Evolutionary conservation across 1,139 yeast species (phyloP), one percentile per base, ranked within the genome.

Genomic region (Geotrichum klebahnii): DNA sequence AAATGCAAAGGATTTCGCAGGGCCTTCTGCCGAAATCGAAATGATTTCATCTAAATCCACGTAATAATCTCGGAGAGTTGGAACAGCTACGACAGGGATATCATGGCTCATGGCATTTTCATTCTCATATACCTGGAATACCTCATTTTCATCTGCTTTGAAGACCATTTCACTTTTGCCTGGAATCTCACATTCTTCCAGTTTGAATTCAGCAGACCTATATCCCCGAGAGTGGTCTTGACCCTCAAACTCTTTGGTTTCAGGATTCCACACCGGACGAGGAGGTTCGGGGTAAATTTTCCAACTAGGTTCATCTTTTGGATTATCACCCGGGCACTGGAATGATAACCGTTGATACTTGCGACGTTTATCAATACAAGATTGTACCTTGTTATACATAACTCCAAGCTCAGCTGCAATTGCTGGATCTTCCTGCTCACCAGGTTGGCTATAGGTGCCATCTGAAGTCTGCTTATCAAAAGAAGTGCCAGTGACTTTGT

Each of bases 1-100:
- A 68, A 88, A 94, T 0, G 98, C 96, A 75, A 92, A 94, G 9
- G 96, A 86, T 67, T 94, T 94, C n/a, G 95, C 79, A 2, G 98
- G 98, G 0, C 98, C 99, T 66, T 90, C 97, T 2, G 94, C 82
- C 3, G 96, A 84, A 50, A 88, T 77, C 20, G 75, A 70, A 26
- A 79, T 78, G 57, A 92, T 79, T 51, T 74, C 78, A 51, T 84
- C 92, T 63, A 90, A 70, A 65, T 92, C 98, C 59, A 79, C 69
- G 67, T 87, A 92, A 67, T 84, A 94, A 42, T 92, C 97, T 51
- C 79, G 77, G 53, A 94, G 73, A 1, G 84, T 74, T 10, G 98
- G 97, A 14, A 87, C 76, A n/a, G 77, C 65, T 8, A 81, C 78
- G 38, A 86, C 63, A 1, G 74, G 64, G 65, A 68, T 2, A 64